Evolutionary conservation across 805 yeast genomes (phyloP), one percentile per base, ranked within the genome.

Genomic region (Clavispora santaluciae): DNA sequence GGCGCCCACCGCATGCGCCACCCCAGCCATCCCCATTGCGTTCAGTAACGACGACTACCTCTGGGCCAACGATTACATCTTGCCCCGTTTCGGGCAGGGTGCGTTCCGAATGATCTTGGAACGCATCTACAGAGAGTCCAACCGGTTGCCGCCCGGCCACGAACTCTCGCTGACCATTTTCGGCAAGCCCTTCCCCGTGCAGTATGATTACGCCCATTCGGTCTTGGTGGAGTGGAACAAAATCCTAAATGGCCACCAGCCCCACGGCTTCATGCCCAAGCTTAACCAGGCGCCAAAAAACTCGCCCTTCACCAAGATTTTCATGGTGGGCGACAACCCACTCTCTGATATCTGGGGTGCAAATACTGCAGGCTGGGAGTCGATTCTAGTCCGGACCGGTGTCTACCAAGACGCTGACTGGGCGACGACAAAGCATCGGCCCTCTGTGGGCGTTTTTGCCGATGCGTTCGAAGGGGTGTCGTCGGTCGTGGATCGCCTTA

Each of bases 251-350:
- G 55, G 55, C 18, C 53, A 49, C 42, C 20, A 24, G 30, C 44
- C 40, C 21, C 50, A 43, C 33, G 51, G 38, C 7, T 49, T 49
- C 37, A 25, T 60, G 31, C 85, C 85, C 1, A 56, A 53, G 16
- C 60, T 81, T 40, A 73, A 76, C 22, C 51, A 49, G n/a, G 49
- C 71, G 2, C 68, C 69, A 1, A 38, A 21, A 13, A 42, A 46
- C 15, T 49, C 63, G 33, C 69, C 69, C 6, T 64, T 84, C 51
- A 65, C 69, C 26, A 62, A 73, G n/a, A 83, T 93, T 2, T 90
- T 73, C 64, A 93, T 93, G 99, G 87, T 93, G 25, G 99, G 99
- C 22, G 99, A 93, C 63, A 93, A 93, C 60, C 98, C 97, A 4
- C 93, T 83, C 22, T 78, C 89, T 38, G 99, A 93, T 59, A 93